Percentiles rank a stretch among this genome's conserved stretches.
Conservation (phyloP, 2,329 filamentous ascomycete genomes). For the Pyrenochaeta sp. region DNA sequence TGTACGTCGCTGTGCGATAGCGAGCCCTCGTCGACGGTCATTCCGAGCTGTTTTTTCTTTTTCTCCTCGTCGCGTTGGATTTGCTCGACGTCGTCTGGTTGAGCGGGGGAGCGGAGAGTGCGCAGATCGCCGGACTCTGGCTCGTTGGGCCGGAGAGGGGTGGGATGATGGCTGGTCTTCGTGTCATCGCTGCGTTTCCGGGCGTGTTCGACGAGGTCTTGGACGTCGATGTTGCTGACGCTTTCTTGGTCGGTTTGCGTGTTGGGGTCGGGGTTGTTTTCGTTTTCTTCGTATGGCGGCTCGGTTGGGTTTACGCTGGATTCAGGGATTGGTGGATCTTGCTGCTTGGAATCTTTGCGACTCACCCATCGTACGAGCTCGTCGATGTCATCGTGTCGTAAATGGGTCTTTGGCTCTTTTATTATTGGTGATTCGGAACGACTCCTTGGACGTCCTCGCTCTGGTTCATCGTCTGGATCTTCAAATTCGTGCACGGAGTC, state of each 20-base stretch:
- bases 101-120: background rate
- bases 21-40: conserved; percentile 26
- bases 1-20: conserved; percentile 20
- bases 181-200: background rate
- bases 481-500: conserved; percentile 21
- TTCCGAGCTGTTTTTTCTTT: conserved; percentile 29
- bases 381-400: conserved; percentile 33
- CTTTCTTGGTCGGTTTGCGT: background rate
- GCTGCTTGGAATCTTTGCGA: conserved; percentile 20
- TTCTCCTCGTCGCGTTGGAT: conserved; percentile 15
- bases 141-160: background rate
- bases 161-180: background rate
- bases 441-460: conserved; percentile 20
- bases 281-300: no score
- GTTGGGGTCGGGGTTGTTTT: background rate
- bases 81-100: background rate
- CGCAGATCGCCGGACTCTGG: background rate
- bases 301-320: background rate
- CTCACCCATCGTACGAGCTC: conserved; percentile 40
- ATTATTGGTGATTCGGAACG: conserved; percentile 4
- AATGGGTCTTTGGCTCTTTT: conserved; percentile 14
- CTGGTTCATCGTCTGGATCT: conserved; percentile 8
- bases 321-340: conserved; percentile 4
- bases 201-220: no score
- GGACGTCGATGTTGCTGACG: no score